phyloP scores from a whole-genome alignment of 1,284 basidiomycete species.

The Inonotus obliquus region DNA sequence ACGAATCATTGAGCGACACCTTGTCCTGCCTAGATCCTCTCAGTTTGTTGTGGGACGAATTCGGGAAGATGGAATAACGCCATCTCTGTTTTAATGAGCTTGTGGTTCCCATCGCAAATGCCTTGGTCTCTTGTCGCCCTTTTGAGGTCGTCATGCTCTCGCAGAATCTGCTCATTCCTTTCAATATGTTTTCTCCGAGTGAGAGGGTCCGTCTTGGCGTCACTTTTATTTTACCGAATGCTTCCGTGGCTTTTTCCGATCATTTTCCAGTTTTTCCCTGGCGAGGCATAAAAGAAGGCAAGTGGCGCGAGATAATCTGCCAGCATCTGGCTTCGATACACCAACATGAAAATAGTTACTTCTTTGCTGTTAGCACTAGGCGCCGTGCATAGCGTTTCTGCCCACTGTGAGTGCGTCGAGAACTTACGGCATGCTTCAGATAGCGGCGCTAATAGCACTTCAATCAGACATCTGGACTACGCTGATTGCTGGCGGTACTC shows the following conservation, averaged over 20 bases:
- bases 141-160: not conserved
- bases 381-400: slow-evolving; percentile 28
- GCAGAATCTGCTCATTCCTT: not conserved
- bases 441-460: not conserved
- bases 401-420: slow-evolving; percentile 31
- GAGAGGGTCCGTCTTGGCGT: not conserved
- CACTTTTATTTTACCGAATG: not conserved
- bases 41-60: not conserved
- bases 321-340: not conserved
- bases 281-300: not conserved
- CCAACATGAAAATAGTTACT: slow-evolving; percentile 5
- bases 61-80: not conserved
- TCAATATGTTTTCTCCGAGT: not conserved
- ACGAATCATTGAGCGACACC: not conserved
- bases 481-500: slow-evolving; percentile 32
- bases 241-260: not conserved
- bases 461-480: slow-evolving; percentile 36
- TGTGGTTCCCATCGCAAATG: not conserved
- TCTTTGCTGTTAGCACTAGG: not conserved
- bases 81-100: not conserved
- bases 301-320: not conserved
- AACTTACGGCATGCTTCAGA: not conserved
- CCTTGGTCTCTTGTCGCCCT: not conserved
- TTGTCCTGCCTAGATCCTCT: not conserved
- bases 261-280: not conserved